Conservation (phyloP, 2,329 filamentous ascomycete species). For the Aspergillus fumigatus region DNA sequence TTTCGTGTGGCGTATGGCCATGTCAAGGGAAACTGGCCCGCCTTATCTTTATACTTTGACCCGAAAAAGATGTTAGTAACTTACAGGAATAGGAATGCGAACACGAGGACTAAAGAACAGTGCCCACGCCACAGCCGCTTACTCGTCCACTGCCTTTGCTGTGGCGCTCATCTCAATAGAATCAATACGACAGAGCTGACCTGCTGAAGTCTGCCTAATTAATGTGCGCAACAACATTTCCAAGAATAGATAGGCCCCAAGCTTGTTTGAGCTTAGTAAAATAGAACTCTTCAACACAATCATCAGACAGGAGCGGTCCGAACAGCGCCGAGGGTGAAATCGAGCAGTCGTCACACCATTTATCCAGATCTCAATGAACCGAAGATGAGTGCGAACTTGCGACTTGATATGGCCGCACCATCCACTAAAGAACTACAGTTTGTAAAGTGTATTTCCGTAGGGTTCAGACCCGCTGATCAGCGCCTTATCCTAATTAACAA, state of each 20-base stretch:
- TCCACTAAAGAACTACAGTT: not conserved
- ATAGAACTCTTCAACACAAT: too few relatives aligned
- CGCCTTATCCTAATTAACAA: not conserved
- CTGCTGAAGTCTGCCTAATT: not conserved
- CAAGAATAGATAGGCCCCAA: not conserved
- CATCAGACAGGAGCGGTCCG: too few relatives aligned
- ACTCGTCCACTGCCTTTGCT: not conserved
- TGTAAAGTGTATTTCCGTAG: not conserved
- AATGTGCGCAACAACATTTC: not conserved
- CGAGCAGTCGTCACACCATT: too few relatives aligned
- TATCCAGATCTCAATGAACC: too few relatives aligned
- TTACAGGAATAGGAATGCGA: not conserved
- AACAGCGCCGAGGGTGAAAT: not conserved
- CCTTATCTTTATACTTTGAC: not conserved
- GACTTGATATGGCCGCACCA: not conserved
- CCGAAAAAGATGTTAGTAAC: not conserved
- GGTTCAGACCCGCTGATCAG: not conserved
- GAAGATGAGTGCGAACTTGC: not conserved
- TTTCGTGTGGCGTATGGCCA: not conserved
- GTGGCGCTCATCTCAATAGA: not conserved
- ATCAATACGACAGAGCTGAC: not conserved
- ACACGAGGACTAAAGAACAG: not conserved
- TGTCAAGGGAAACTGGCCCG: too few relatives aligned
- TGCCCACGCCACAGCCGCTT: not conserved
- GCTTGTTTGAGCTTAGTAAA: not conserved